These are phyloP conservation scores for Emiliania huxleyi DNA, from an alignment of 78 protist species.

Conservation along the genomic window DNA sequence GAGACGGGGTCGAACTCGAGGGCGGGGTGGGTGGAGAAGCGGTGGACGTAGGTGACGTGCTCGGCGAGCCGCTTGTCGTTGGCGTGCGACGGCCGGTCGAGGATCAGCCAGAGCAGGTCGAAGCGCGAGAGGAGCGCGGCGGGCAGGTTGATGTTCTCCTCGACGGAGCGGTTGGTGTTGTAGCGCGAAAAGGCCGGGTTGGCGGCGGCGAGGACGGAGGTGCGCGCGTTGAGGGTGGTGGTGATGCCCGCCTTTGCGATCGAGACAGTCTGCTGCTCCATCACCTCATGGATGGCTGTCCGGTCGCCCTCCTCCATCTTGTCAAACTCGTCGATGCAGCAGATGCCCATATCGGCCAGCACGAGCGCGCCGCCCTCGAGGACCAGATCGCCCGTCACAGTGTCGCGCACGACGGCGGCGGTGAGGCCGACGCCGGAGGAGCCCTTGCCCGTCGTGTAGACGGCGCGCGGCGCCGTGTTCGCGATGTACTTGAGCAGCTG, in stretches of 20 bases:
- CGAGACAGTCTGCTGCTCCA: constrained; percentile 99
- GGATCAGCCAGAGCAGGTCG: constrained; percentile 90
- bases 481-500: constrained; percentile 89
- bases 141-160: constrained; percentile 73
- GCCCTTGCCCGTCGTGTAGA: constrained; percentile 97
- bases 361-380: constrained; percentile 98
- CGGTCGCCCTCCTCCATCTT: constrained; percentile 64
- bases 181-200: constrained; percentile 96
- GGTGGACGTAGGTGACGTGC: constrained; percentile 92
- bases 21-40: constrained; percentile 54
- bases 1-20: constrained; percentile 46
- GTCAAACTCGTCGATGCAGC: constrained; percentile 98
- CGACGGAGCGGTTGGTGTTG: constrained; percentile 44
- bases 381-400: constrained; percentile 77
- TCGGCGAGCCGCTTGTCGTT: constrained; percentile 82
- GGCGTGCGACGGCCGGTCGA: constrained; percentile 83
- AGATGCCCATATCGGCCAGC: constrained; percentile 97
- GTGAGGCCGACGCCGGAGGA: constrained; percentile 98
- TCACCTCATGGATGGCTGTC: constrained; percentile 99
- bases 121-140: constrained; percentile 95
- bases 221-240: constrained; percentile 98
- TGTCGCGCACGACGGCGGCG: constrained; percentile 93
- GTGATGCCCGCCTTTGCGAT: constrained; percentile 99
- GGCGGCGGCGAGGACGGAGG: constrained; percentile 98
- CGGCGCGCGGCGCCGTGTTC: constrained; percentile 70